Percentiles rank a stretch among this genome's conserved stretches.
Evolutionary conservation across 768 basidiomycete species (phyloP).

Genomic region (Naganishia friedmannii): DNA sequence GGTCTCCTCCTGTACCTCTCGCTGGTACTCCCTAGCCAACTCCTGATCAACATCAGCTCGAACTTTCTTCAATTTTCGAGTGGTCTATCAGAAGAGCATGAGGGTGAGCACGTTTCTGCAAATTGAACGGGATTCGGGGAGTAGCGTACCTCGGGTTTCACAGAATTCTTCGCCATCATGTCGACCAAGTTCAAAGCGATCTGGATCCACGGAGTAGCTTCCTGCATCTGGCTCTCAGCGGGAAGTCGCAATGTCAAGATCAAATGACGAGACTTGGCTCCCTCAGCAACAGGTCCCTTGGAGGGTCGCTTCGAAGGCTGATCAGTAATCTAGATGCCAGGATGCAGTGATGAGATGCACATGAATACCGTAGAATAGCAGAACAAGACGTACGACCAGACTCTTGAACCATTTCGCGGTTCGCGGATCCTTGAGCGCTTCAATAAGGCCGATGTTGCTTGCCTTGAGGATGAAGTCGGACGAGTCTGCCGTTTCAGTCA

Average conservation of each 20-base stretch:
- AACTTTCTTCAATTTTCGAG: slow-evolving; percentile 67
- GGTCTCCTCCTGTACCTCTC: slow-evolving; percentile 47
- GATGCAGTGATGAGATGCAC: neutral
- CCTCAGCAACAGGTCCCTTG: slow-evolving; percentile 55
- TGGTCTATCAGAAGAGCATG: slow-evolving; percentile 55
- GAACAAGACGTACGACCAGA: slow-evolving; percentile 62
- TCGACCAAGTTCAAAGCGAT: slow-evolving; percentile 76
- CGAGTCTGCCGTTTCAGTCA: slow-evolving; percentile 85
- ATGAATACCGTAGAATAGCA: no score
- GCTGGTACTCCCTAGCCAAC: slow-evolving; percentile 52
- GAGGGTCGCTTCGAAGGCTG: slow-evolving; percentile 71
- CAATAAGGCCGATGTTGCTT: slow-evolving; percentile 58
- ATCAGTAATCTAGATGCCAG: slow-evolving; percentile 64
- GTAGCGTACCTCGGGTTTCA: slow-evolving; percentile 65
- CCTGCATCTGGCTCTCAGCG: slow-evolving; percentile 55
- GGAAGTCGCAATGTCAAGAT: slow-evolving; percentile 67
- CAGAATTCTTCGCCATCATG: slow-evolving; percentile 57
- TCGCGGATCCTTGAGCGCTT: slow-evolving; percentile 64
- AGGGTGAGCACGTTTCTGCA: no score
- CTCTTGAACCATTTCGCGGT: slow-evolving; percentile 77
- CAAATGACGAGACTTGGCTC: slow-evolving; percentile 68
- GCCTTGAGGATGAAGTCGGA: slow-evolving; percentile 73
- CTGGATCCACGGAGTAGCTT: slow-evolving; percentile 63
- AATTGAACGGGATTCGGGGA: neutral
- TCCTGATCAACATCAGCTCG: slow-evolving; percentile 69